Base-by-base conservation (phyloP, 2,329 filamentous ascomycete genomes). In the Fonsecaea multimorphosa region DNA sequence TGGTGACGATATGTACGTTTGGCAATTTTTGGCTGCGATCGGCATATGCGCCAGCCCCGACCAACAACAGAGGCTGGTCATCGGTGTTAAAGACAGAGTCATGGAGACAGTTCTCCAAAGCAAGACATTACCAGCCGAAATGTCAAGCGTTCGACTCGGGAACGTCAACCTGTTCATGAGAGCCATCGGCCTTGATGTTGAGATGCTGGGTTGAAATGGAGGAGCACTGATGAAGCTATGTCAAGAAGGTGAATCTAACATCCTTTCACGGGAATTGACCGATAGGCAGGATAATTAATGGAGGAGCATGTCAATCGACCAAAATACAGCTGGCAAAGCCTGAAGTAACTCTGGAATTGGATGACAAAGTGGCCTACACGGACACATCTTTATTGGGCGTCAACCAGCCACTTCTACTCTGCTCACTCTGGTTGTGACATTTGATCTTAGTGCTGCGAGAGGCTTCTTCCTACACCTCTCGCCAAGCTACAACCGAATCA, bases 141-240 rank as follows among this genome's bases (percentile, higher is more conserved):
- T 98, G 88, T 89, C 91, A 12, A 88, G 88, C 66, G 89, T 92
- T 76, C 89, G 94, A 66, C 83, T 97, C 64, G 89, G 90, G 65
- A 97, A 97, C 75, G 95, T 99, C 72, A 99, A 99, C 77, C 82
- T 99, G 63, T 99, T 99, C 78, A 97, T 99, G 93, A 90, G 93
- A 74, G 95, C 94, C 63, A 97, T 99, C 78, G 95, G 95, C n/a
- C 85, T 99, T 76, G 95, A 99, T 81, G 95, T 99, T 58, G 95
- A 97, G 71, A 78, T 89, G 72, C 82, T 89, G 69, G 85, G 85
- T 72, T 88, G 58, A 67, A 12, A 51, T 19, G n/a, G 19, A 40
- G n/a, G n/a, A 12, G 12, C 12, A 11, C 11, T 44, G 19, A 31
- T 44, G 19, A 52, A 1, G 6, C 9, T 16, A 14, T 36, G 32